Evolutionary conservation across 106 monocot genomes (phyloP), one percentile per base, ranked within the genome.

Genomic region (Platanthera zijinensis): DNA sequence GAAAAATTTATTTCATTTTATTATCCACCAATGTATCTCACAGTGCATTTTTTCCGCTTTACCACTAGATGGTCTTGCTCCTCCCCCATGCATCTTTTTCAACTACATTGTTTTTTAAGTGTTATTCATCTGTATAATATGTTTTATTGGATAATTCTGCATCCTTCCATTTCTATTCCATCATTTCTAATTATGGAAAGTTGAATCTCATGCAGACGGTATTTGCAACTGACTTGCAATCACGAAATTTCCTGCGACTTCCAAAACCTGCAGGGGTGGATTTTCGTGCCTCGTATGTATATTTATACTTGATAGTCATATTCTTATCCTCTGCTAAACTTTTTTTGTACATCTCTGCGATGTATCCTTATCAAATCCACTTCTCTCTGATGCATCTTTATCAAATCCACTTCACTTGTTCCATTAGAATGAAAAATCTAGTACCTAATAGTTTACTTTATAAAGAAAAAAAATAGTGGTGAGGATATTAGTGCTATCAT

Each of bases 251-350:
- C 77, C 63, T 94, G 76, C 94, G 88, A 19, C 94, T 99, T 64
- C 94, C 97, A 54, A 94, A 88, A 76, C 87, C 97, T 69, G 86
- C 74, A 18, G 97, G 97, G 67, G 97, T 99, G 46, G 97, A 99
- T 82, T 99, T 99, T 69, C 97, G 97, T 77, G 97, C 97, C 49
- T 99, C 97, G 97, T 99, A 96, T 73, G 92, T 83, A 51, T 10
- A 32, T 10, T 11, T 66, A 32, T 66, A 11, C 66, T 66, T 66
- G 17, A 12, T 66, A 66, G 18, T 66, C 9, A 66, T 30, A 5
- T 66, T 11, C 25, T 32, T 66, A 10, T 66, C 13, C 22, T 63
- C 21, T 63, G 22, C 2, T 7, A 21, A 19, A 22, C 22, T 8
- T 19, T 63, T 63, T 2, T 66, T 32, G n/a, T 32, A 66, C 10